Percentiles rank a stretch among this genome's conserved stretches.
phyloP scores from a whole-genome alignment of 371 early-diverging fungal genomes.

The Polyrhizophydium stewartii region DNA sequence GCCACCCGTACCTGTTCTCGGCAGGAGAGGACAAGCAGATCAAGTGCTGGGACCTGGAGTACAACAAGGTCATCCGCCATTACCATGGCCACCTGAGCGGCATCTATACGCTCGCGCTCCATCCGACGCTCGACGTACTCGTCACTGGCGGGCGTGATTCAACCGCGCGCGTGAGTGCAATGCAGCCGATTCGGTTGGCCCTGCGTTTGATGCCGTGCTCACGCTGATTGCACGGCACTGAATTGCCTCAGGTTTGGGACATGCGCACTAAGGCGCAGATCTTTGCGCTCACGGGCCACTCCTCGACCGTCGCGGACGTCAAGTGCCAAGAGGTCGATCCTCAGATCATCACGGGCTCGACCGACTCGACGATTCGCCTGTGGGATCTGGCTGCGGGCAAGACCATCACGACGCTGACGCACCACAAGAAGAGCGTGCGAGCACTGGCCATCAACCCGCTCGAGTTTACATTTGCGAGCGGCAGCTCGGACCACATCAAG shows the following conservation, averaged over 20 bases:
- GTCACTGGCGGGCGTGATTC: slow-evolving; percentile 96
- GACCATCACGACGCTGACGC: slow-evolving; percentile 87
- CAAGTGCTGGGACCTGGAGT: slow-evolving; percentile 97
- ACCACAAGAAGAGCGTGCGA: slow-evolving; percentile 96
- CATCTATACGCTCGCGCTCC: slow-evolving; percentile 83
- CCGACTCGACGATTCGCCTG: slow-evolving; percentile 88
- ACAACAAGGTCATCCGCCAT: slow-evolving; percentile 96
- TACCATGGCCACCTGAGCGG: slow-evolving; percentile 97
- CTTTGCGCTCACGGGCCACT: slow-evolving; percentile 89
- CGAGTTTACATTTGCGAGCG: slow-evolving; percentile 92
- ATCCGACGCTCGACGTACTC: slow-evolving; percentile 90
- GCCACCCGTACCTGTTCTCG: slow-evolving; percentile 95
- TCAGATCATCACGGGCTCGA: slow-evolving; percentile 89
- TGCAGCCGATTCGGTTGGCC: background rate
- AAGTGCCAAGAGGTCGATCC: slow-evolving; percentile 93
- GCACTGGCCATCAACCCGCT: slow-evolving; percentile 86
- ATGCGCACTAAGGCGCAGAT: slow-evolving; percentile 93
- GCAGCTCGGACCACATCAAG: slow-evolving; percentile 88
- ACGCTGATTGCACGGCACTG: background rate
- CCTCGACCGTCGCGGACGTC: slow-evolving; percentile 77
- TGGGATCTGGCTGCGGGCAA: slow-evolving; percentile 98
- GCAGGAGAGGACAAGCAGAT: slow-evolving; percentile 96
- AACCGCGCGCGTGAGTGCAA: slow-evolving; percentile 69
- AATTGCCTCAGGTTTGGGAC: slow-evolving; percentile 76
- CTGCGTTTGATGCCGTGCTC: background rate